These are phyloP conservation scores for Phallus indusiatus DNA, from an alignment of 768 basidiomycete species.

Conservation along the genomic window DNA sequence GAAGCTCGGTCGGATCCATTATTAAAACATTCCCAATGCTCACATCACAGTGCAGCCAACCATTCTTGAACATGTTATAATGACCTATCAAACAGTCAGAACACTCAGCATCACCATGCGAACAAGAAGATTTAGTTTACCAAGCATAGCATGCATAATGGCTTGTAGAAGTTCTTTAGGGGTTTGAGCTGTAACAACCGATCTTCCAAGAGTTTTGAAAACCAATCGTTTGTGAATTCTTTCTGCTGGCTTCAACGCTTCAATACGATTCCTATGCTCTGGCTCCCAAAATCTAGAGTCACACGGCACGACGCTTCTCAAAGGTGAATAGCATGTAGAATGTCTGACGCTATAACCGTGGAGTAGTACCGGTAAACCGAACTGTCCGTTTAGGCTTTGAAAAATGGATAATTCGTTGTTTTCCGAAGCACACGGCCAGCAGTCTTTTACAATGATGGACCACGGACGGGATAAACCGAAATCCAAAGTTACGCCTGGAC, in stretches of 20 bases:
- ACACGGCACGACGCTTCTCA: not conserved
- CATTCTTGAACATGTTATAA: constrained; percentile 5
- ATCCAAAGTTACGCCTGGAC: no score
- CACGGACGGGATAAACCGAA: not conserved
- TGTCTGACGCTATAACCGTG: not conserved
- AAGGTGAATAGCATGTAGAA: not conserved
- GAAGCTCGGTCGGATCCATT: not conserved
- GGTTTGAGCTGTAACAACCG: not conserved
- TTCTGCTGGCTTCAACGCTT: not conserved
- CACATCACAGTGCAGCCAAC: constrained; percentile 8
- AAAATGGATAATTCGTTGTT: not conserved
- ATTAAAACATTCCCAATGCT: constrained; percentile 8
- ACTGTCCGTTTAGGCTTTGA: not conserved
- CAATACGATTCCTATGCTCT: no score
- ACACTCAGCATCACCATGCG: not conserved
- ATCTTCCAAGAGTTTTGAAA: not conserved
- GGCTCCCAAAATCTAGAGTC: not conserved
- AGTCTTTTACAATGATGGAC: constrained; percentile 1
- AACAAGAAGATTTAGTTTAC: not conserved
- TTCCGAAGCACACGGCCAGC: not conserved
- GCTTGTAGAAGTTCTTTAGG: not conserved
- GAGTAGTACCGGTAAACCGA: not conserved
- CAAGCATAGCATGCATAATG: constrained; percentile 4
- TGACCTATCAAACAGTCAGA: not conserved
- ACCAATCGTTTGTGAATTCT: not conserved